phyloP scores from a whole-genome alignment of 306 rosid genomes.

The Dryas alaskensis region DNA sequence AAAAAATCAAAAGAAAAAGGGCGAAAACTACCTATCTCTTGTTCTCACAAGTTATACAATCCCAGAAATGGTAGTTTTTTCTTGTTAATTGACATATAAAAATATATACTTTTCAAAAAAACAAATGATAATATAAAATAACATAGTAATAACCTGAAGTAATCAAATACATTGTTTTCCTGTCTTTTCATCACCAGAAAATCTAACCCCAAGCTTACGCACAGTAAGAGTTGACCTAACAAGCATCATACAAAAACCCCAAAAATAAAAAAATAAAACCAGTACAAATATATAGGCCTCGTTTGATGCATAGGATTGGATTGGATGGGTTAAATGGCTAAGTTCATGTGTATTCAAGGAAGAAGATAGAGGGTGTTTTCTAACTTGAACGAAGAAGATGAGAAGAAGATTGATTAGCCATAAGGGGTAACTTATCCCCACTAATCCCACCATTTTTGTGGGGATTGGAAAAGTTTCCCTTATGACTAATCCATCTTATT shows the following conservation, averaged over 20 bases:
- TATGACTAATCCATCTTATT: no score
- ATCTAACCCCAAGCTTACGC: background rate
- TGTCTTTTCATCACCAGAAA: background rate
- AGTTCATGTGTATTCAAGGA: no score
- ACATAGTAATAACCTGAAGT: background rate
- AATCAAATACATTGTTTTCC: background rate
- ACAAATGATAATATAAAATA: background rate
- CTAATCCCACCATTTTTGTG: no score
- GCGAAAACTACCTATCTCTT: background rate
- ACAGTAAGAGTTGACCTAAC: constrained; percentile 3
- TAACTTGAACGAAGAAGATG: no score
- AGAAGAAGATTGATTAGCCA: no score
- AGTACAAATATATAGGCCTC: no score
- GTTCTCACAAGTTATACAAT: background rate
- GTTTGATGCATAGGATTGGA: no score
- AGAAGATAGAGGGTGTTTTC: no score
- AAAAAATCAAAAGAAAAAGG: background rate
- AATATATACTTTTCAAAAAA: no score
- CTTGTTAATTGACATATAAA: background rate
- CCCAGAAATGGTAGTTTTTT: background rate
- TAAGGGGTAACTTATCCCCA: no score
- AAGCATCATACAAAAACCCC: background rate
- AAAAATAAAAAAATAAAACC: background rate
- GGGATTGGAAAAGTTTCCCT: no score
- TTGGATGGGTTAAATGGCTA: no score